Percentiles rank a stretch among this genome's conserved stretches.
Evolutionary conservation across 2,329 filamentous ascomycete species (phyloP).

Genomic region (Aspergillus sp.): DNA sequence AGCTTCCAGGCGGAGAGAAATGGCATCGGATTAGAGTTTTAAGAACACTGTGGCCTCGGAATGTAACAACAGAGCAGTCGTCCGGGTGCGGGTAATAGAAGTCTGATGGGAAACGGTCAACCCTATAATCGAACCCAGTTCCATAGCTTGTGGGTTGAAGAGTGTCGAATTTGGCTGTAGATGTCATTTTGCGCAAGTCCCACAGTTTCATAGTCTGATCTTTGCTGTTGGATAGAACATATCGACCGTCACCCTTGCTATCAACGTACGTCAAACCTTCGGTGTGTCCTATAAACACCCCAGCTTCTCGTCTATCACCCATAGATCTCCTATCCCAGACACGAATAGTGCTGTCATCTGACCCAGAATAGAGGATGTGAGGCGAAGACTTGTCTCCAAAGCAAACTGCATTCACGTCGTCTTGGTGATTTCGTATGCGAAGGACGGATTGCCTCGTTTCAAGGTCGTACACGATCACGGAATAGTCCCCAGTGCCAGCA

Average conservation of each 20-base stretch:
- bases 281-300: slow-evolving; percentile 65
- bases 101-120: slow-evolving; percentile 54
- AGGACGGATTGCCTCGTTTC: slow-evolving; percentile 75
- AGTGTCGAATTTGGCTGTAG: slow-evolving; percentile 58
- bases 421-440: slow-evolving; percentile 72
- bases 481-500: slow-evolving; percentile 76
- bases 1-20: slow-evolving; percentile 83
- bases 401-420: slow-evolving; percentile 96
- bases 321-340: slow-evolving; percentile 87
- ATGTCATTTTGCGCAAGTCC: slow-evolving; percentile 89
- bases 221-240: slow-evolving; percentile 91
- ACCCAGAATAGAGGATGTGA: slow-evolving; percentile 93
- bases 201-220: slow-evolving; percentile 97
- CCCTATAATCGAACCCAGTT: slow-evolving; percentile 64
- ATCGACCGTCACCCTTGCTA: slow-evolving; percentile 84
- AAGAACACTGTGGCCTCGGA: slow-evolving; percentile 83
- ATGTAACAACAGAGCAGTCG: slow-evolving; percentile 92
- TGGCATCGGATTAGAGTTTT: slow-evolving; percentile 92
- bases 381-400: slow-evolving; percentile 87
- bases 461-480: slow-evolving; percentile 89
- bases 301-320: slow-evolving; percentile 61
- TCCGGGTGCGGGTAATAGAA: slow-evolving; percentile 67
- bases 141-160: slow-evolving; percentile 55
- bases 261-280: slow-evolving; percentile 67
- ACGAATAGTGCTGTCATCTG: slow-evolving; percentile 89